These are phyloP conservation scores for Dictyostelium capitatum DNA, from an alignment of 78 protist species.

Conservation along the genomic window DNA sequence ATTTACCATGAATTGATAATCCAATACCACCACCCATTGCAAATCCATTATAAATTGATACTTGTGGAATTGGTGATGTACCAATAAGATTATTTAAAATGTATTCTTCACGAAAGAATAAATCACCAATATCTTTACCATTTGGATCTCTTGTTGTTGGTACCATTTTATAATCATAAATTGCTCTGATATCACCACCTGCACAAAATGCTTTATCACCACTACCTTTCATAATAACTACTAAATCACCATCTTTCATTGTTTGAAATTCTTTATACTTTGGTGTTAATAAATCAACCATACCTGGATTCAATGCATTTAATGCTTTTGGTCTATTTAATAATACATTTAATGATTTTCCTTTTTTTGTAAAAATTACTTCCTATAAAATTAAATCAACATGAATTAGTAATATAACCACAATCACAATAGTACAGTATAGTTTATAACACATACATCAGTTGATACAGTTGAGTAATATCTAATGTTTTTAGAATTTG, in stretches of 20 bases:
- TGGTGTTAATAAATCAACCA: slow-evolving; percentile 75
- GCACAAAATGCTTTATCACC: slow-evolving; percentile 96
- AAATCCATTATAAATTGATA: slow-evolving; percentile 90
- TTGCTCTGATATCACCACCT: slow-evolving; percentile 93
- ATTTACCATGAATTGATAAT: slow-evolving; percentile 85
- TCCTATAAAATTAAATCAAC: background rate
- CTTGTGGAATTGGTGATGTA: slow-evolving; percentile 79
- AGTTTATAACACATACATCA: too few species aligned
- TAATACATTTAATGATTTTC: slow-evolving; percentile 61
- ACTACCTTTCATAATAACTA: slow-evolving; percentile 87
- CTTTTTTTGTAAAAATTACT: slow-evolving; percentile 24
- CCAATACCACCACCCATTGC: slow-evolving; percentile 95
- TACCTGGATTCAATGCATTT: slow-evolving; percentile 81
- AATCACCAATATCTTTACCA: slow-evolving; percentile 22
- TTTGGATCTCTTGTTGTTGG: background rate
- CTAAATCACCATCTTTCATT: slow-evolving; percentile 54
- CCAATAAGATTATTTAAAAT: slow-evolving; percentile 82
- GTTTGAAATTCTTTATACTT: slow-evolving; percentile 5
- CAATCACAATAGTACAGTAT: too few species aligned
- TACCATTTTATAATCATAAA: slow-evolving; percentile 49
- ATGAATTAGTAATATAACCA: too few species aligned
- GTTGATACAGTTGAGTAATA: too few species aligned
- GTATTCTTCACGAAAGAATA: slow-evolving; percentile 93
- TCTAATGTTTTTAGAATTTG: too few species aligned
- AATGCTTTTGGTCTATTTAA: slow-evolving; percentile 91